A percentile compares a stretch with the other conserved stretches of the same genome.
Conservation (phyloP, 495 filamentous ascomycete species). For the Lasiosphaeris hirsuta region DNA sequence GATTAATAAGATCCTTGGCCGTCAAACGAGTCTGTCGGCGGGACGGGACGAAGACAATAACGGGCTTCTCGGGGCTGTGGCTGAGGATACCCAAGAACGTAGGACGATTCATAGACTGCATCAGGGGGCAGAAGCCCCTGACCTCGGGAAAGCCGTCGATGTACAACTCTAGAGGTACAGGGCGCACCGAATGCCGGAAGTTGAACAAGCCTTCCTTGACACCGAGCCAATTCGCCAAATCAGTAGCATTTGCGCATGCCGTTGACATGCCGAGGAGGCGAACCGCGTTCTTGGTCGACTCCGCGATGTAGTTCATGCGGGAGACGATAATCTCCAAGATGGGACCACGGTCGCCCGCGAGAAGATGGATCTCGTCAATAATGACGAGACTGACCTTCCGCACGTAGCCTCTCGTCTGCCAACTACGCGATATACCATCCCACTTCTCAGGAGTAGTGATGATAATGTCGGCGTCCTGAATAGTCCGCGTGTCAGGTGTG, state of each 20-base stretch:
- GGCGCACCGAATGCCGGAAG: slow-evolving; percentile 95
- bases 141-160: slow-evolving; percentile 97
- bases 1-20: slow-evolving; percentile 92
- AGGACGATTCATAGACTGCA: slow-evolving; percentile 98
- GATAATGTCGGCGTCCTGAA: slow-evolving; percentile 93
- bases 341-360: slow-evolving; percentile 92
- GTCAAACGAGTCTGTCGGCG: slow-evolving; percentile 92
- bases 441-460: slow-evolving; percentile 99
- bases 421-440: slow-evolving; percentile 98
- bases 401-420: slow-evolving; percentile 96
- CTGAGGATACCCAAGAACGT: slow-evolving; percentile 95
- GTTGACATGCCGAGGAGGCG: slow-evolving; percentile 97
- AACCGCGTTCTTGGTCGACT: slow-evolving; percentile 82
- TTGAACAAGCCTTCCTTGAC: slow-evolving; percentile 96
- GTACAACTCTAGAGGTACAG: slow-evolving; percentile 90
- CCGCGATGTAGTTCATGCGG: slow-evolving; percentile 98
- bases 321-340: slow-evolving; percentile 99
- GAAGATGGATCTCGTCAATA: slow-evolving; percentile 96
- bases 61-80: slow-evolving; percentile 92
- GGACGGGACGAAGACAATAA: slow-evolving; percentile 97
- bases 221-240: slow-evolving; percentile 94
- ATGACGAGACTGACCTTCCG: slow-evolving; percentile 93
- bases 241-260: slow-evolving; percentile 91
- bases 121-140: slow-evolving; percentile 92
- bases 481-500: slow-evolving; percentile 92